A percentile compares a stretch with the other conserved stretches of the same genome.
Evolutionary conservation across 2,329 filamentous ascomycete genomes (phyloP).

Genomic region (Chaetomiaceae sp.): DNA sequence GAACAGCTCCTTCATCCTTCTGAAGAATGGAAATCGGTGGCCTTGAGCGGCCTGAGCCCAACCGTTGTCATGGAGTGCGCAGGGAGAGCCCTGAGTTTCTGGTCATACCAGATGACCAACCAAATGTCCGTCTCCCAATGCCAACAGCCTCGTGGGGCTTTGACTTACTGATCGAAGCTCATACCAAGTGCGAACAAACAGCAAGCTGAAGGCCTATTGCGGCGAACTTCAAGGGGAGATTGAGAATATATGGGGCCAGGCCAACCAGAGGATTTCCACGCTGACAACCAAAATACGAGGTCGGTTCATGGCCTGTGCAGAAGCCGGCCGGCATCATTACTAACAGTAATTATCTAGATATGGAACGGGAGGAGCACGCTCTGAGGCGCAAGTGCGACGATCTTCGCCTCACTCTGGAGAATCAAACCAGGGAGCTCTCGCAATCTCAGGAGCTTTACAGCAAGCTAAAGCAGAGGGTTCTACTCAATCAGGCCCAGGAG

Average conservation of each 20-base stretch:
- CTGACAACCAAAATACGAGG: constrained; percentile 22
- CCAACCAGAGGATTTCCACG: constrained; percentile 20
- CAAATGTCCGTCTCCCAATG: constrained; percentile 60
- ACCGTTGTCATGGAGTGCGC: constrained; percentile 83
- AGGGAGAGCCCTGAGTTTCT: constrained; percentile 73
- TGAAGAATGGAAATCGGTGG: constrained; percentile 85
- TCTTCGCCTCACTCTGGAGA: constrained; percentile 59
- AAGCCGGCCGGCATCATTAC: constrained; percentile 1
- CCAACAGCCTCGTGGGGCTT: neutral
- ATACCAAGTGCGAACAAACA: constrained; percentile 17
- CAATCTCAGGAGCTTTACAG: constrained; percentile 65
- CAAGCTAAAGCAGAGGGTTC: constrained; percentile 52
- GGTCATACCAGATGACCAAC: constrained; percentile 79
- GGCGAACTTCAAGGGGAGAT: constrained; percentile 14
- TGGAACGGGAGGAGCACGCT: constrained; percentile 58
- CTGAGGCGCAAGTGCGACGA: constrained; percentile 70
- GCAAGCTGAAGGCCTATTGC: constrained; percentile 19
- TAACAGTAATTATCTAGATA: constrained; percentile 32
- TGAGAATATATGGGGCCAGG: constrained; percentile 20
- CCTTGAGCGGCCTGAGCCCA: constrained; percentile 78
- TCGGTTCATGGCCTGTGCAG: neutral
- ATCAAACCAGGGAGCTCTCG: constrained; percentile 65
- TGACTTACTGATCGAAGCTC: constrained; percentile 18
- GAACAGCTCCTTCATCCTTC: constrained; percentile 65
- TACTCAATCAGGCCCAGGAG: constrained; percentile 51